These are phyloP conservation scores for Penicillium palitans DNA, from an alignment of 2,329 filamentous ascomycete genomes.

Conservation along the genomic window DNA sequence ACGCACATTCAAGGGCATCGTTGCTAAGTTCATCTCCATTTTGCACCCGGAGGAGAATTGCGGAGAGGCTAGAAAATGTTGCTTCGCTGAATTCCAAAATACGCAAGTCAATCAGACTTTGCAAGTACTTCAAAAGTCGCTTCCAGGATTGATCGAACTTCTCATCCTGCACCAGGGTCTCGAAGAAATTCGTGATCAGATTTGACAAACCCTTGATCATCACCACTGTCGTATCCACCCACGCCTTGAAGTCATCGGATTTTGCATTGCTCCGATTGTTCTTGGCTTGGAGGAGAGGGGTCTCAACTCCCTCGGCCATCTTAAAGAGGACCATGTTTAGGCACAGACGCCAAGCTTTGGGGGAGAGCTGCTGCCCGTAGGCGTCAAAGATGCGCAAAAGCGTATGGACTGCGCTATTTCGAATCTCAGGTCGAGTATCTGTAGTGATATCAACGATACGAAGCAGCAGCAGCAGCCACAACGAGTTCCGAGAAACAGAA, in stretches of 20 bases:
- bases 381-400: slow-evolving; percentile 88
- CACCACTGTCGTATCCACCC: slow-evolving; percentile 73
- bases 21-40: slow-evolving; percentile 45
- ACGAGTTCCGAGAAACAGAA: slow-evolving; percentile 53
- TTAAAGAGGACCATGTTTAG: slow-evolving; percentile 78
- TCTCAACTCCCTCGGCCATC: slow-evolving; percentile 69
- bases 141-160: slow-evolving; percentile 75
- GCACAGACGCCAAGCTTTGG: slow-evolving; percentile 80
- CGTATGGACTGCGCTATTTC: slow-evolving; percentile 77
- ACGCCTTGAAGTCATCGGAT: slow-evolving; percentile 51
- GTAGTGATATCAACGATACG: slow-evolving; percentile 42
- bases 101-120: slow-evolving; percentile 61
- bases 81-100: slow-evolving; percentile 71
- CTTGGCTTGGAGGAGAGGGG: slow-evolving; percentile 39
- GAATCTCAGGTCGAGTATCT: slow-evolving; percentile 42
- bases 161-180: slow-evolving; percentile 64
- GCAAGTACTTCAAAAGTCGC: slow-evolving; percentile 69
- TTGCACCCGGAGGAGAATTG: slow-evolving; percentile 56
- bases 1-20: slow-evolving; percentile 60
- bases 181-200: slow-evolving; percentile 74
- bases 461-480: slow-evolving; percentile 40
- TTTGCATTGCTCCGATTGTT: slow-evolving; percentile 22
- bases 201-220: slow-evolving; percentile 71
- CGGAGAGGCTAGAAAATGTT: slow-evolving; percentile 65
- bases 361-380: slow-evolving; percentile 75